Evolutionary conservation across 2,329 filamentous ascomycete genomes (phyloP).

Genomic region (Claviceps africana): DNA sequence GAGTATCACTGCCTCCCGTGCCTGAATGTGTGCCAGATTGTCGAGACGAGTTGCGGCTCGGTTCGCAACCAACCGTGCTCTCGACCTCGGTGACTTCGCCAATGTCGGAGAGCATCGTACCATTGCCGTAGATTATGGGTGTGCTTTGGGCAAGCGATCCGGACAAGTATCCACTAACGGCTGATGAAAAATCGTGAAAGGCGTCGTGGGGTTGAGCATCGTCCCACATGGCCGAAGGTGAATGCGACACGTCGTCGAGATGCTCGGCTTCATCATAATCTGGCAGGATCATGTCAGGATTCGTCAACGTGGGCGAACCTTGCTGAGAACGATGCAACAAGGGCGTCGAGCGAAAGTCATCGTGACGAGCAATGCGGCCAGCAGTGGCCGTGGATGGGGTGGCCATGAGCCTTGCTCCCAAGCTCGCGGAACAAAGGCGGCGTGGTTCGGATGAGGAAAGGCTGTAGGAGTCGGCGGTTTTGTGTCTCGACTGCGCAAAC

Average conservation of each 20-base stretch:
- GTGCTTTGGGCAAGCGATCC: slow-evolving; percentile 39
- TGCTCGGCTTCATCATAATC: slow-evolving; percentile 48
- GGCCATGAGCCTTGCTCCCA: slow-evolving; percentile 15
- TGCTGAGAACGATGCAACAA: slow-evolving; percentile 36
- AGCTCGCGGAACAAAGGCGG: not conserved
- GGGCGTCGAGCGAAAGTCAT: slow-evolving; percentile 12
- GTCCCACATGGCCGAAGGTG: slow-evolving; percentile 39
- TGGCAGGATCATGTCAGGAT: slow-evolving; percentile 89
- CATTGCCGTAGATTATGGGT: slow-evolving; percentile 55
- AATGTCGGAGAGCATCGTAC: slow-evolving; percentile 56
- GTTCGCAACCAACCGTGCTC: slow-evolving; percentile 30
- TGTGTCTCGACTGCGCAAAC: not conserved
- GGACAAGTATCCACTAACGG: slow-evolving; percentile 20
- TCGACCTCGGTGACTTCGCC: slow-evolving; percentile 42
- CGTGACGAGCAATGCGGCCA: slow-evolving; percentile 16
- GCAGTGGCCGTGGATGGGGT: slow-evolving; percentile 14
- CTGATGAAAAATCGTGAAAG: slow-evolving; percentile 29
- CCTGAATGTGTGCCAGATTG: slow-evolving; percentile 14
- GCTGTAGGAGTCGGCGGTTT: not conserved
- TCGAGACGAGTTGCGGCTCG: slow-evolving; percentile 24
- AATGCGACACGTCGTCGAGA: slow-evolving; percentile 36
- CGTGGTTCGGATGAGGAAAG: not conserved
- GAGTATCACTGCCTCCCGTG: slow-evolving; percentile 18
- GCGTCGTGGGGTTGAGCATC: slow-evolving; percentile 23
- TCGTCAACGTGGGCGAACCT: slow-evolving; percentile 75